Base-by-base conservation (phyloP, 2,329 filamentous ascomycete species). In the Nemania sp. region DNA sequence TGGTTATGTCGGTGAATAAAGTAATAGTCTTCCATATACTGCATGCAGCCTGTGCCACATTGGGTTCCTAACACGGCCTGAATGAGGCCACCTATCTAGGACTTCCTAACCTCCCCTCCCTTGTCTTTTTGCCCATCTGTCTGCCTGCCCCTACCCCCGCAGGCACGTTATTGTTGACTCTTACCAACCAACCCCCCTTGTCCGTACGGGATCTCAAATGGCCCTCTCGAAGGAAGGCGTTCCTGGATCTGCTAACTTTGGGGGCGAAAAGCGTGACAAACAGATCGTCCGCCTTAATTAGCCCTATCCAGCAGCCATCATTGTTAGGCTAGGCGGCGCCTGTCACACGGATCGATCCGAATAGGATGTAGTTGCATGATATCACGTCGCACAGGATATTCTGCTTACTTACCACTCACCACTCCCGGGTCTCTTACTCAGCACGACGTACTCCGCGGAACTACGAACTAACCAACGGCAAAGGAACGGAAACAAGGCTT, bases 1-100 rank as follows among this genome's bases (percentile, higher is more conserved):
- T 67, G 65, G 69, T 65, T 66, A 13, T 70, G 58, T 56, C 54
- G 59, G 66, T 69, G 64, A 72, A 72, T 72, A 68, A 66, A 72
- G 62, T 72, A 71, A 72, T 71, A 60, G 27, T 58, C 56, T 62
- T 68, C 27, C 61, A 45, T 22, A 52, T 68, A 65, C 53, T 61
- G 51, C 54, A 52, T 68, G 68, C 53, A 63, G 51, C 54, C 53
- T 66, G 65, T 66, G 62, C 58, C 65, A 55, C 62, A 63, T 43
- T 29, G 43, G 49, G 62, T 52, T 66, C 47, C 61, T 13, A 60
- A 51, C 49, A 20, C 57, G 65, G 49, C 58, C 54, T 62, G 26
- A 45, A 53, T 52, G 38, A 60, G 57, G 22, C 54, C 51, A 29
- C 18, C 58, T n/a, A n/a, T n/a, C n/a, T 66, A 67, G 66, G 65